Evolutionary conservation across 257 asterid species (phyloP), one percentile per base, ranked within the genome.

Genomic region (Scutellaria galericulata): DNA sequence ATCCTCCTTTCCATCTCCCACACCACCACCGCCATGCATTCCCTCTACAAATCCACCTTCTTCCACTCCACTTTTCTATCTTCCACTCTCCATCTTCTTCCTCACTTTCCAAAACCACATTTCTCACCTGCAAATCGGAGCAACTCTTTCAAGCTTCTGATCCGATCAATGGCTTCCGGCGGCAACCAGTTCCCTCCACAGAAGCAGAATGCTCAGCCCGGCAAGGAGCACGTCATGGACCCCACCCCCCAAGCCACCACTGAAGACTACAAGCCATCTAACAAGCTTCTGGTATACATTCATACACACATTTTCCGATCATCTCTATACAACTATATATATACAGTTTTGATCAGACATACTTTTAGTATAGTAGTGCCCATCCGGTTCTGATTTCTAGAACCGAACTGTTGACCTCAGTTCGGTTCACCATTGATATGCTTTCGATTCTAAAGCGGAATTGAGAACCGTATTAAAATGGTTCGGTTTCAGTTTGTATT

Each of bases 151-250:
- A 47, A 9, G 6, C 52, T 48, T 12, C 2, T 35, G 2, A 74
- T 70, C 55, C 71, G 83, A 86, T 67, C 77, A 56, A 91, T 89
- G 95, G 93, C 95, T 1, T 71, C 94, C 15, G 50, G 71, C 18
- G 85, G 77, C 11, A 78, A 83, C 4, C 77, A 80, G 57, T 88
- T 90, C 75, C 96, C 96, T 13, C 87, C 87, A 0, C 97, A 88
- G 70, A 86, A 71, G 71, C 96, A 90, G 72, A 80, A 87, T 6
- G 24, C 81, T 57, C 97, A 90, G 74, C 97, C 98, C 5, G 97
- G 98, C 1, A 86, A 87, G 75, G 92, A 93, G 74, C 95, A 93
- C 45, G 31, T 58, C 48, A 90, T 93, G 98, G 87, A 86, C 70
- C 97, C 98, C 3, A 52, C 40, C 50, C 97, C 98, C 2, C 81